These are phyloP conservation scores for Cladorrhinum sp. DNA, from an alignment of 2,329 filamentous ascomycete genomes.

Conservation along the genomic window DNA sequence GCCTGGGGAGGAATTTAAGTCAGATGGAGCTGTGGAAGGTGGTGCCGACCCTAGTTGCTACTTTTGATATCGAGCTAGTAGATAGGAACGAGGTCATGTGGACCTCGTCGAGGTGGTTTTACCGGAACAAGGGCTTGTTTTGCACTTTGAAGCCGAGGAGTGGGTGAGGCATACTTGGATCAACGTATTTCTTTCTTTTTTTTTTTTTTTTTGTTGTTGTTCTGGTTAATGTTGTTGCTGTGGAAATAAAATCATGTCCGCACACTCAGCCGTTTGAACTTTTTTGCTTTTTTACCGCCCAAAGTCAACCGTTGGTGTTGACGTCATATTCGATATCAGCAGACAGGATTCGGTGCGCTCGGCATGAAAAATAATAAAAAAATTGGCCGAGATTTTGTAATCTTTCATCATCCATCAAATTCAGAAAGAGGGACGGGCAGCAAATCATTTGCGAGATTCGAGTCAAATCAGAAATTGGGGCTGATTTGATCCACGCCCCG, in stretches of 20 bases:
- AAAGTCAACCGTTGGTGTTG: neutral
- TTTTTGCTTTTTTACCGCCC: neutral
- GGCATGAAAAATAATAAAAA: neutral
- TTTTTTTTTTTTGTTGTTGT: no score
- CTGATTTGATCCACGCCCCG: neutral
- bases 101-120: constrained; percentile 25
- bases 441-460: neutral
- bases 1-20: constrained; percentile 37
- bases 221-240: no score
- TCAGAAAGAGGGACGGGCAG: neutral
- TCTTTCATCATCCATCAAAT: neutral
- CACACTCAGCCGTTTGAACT: neutral
- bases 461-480: neutral
- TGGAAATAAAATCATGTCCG: neutral
- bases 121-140: constrained; percentile 19
- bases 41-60: constrained; percentile 41
- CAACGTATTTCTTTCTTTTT: no score
- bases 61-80: constrained; percentile 37
- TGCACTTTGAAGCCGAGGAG: constrained; percentile 19
- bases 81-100: constrained; percentile 25
- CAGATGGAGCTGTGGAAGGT: constrained; percentile 37
- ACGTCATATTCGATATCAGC: neutral
- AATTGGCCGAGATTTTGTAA: neutral
- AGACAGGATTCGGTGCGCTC: neutral
- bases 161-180: neutral